Percentiles rank a stretch among this genome's conserved stretches.
phyloP scores from a whole-genome alignment of 83 land plant species.

The Isoetes engelmannii region DNA sequence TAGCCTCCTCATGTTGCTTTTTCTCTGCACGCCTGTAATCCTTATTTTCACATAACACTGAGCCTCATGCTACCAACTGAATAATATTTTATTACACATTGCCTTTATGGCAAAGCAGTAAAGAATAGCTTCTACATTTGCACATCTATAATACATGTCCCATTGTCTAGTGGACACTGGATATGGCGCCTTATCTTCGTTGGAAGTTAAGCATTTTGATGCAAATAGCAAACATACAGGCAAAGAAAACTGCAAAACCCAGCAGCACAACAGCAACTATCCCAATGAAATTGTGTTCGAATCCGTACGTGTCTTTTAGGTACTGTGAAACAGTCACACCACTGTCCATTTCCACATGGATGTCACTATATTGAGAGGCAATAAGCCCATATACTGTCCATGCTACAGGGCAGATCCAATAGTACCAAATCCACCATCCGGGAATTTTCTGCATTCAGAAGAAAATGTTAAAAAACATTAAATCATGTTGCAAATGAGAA shows the following conservation, averaged over 20 bases:
- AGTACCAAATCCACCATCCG: slow-evolving; percentile 82
- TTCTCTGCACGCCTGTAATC: too few species aligned
- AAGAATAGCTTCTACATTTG: too few species aligned
- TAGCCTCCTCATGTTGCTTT: too few species aligned
- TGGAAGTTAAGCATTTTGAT: slow-evolving; percentile 28
- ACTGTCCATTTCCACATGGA: slow-evolving; percentile 10
- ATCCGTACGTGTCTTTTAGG: slow-evolving; percentile 24
- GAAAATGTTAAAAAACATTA: not conserved
- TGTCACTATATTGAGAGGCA: slow-evolving; percentile 57
- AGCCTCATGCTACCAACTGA: too few species aligned
- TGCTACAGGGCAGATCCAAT: slow-evolving; percentile 73
- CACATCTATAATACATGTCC: too few species aligned
- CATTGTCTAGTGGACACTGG: too few species aligned
- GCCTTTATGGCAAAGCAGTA: too few species aligned
- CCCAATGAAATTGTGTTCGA: slow-evolving; percentile 20
- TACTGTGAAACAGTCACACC: slow-evolving; percentile 21
- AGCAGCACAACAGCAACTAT: slow-evolving; percentile 15
- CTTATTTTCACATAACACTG: too few species aligned
- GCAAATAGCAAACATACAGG: slow-evolving; percentile 13
- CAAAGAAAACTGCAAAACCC: slow-evolving; percentile 8
- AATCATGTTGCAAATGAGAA: not conserved
- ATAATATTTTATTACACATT: too few species aligned
- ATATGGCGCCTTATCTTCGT: slow-evolving; percentile 26
- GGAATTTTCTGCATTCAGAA: slow-evolving; percentile 56
- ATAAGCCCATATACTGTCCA: slow-evolving; percentile 74